A percentile compares a stretch with the other conserved stretches of the same genome.
These are phyloP conservation scores for Pichia sp. DNA, from an alignment of 1,139 yeast genomes.

Conservation along the genomic window DNA sequence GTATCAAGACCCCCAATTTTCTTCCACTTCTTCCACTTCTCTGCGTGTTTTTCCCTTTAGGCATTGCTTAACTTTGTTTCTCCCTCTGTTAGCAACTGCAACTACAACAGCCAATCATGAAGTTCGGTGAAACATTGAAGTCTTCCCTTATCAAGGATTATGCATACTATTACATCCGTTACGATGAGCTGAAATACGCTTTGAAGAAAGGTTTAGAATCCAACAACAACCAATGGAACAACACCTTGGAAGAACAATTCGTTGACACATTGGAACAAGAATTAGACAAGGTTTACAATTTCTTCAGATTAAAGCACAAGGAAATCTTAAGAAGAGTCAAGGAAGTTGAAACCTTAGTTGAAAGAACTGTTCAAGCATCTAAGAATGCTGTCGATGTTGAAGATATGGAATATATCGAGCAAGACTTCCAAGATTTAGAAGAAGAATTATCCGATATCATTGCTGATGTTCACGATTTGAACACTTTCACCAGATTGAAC, in stretches of 20 bases:
- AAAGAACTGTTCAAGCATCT: conserved; percentile 31
- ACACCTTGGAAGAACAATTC: conserved; percentile 77
- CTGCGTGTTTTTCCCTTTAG: no score
- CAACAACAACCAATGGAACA: conserved; percentile 54
- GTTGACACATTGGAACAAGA: conserved; percentile 73
- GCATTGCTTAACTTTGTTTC: no score
- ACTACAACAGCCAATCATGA: no score
- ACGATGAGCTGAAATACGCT: conserved; percentile 84
- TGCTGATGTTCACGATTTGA: conserved; percentile 96
- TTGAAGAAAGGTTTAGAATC: conserved; percentile 60
- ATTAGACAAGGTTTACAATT: conserved; percentile 86
- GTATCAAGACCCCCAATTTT: no score
- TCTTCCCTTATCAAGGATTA: conserved; percentile 79
- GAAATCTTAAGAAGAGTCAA: conserved; percentile 82
- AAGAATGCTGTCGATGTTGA: conserved; percentile 35
- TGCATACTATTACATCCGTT: conserved; percentile 84
- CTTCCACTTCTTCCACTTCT: not conserved
- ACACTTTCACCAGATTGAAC: conserved; percentile 87
- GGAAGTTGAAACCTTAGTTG: conserved; percentile 58
- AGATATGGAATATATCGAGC: conserved; percentile 49
- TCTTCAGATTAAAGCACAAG: conserved; percentile 82
- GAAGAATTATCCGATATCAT: conserved; percentile 90
- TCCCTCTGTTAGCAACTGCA: no score
- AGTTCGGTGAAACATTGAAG: conserved; percentile 76
- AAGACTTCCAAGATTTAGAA: conserved; percentile 87